Evolutionary conservation across 495 filamentous ascomycete species (phyloP), one percentile per base, ranked within the genome.

Genomic region (Aspergillus sclerotiicarbonarius): DNA sequence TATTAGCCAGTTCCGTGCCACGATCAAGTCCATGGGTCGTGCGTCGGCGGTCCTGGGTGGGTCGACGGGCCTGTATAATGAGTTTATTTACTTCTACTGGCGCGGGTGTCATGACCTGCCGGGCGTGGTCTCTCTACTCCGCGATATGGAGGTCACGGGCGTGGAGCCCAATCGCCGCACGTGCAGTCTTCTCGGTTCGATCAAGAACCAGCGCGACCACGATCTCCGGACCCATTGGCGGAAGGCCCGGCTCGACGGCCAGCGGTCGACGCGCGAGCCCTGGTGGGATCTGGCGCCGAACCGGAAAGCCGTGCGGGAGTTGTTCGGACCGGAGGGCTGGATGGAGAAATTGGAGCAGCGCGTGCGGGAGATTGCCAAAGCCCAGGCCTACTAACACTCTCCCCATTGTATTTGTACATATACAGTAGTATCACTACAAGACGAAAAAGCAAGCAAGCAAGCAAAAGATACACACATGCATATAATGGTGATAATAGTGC

Each of bases 91-190:
- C 21, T 80, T 88, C 33, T 73, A 83, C 56, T 92, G 89, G 86
- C 70, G 69, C 32, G 78, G 80, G 3, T 84, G 84, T 59, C 76
- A 80, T 6, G 84, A 94, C 62, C 71, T 89, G 1, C 62, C 71
- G 9, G 80, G 77, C 9, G 81, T 92, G 33, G 66, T 86, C 10
- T 74, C 83, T 10, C 71, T 91, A 4, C 71, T 95, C 7, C 71
- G 76, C 43, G 90, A 96, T 69, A 96, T 96, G 91, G 84, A 89
- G 39, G 69, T 80, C 8, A 82, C 77, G 1, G 90, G 89, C 8
- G 68, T 93, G 21, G 82, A 82, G 18, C 80, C 82, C 32, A 80
- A 91, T 59, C 58, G 59, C 0, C 75, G 75, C n/a, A 90, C 88
- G 2, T 65, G 77, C 12, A 61, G 61, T 0, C 60, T 91, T 13